Base-by-base conservation (phyloP, 192 early-diverging fungal species). In the Dispira simplex region DNA sequence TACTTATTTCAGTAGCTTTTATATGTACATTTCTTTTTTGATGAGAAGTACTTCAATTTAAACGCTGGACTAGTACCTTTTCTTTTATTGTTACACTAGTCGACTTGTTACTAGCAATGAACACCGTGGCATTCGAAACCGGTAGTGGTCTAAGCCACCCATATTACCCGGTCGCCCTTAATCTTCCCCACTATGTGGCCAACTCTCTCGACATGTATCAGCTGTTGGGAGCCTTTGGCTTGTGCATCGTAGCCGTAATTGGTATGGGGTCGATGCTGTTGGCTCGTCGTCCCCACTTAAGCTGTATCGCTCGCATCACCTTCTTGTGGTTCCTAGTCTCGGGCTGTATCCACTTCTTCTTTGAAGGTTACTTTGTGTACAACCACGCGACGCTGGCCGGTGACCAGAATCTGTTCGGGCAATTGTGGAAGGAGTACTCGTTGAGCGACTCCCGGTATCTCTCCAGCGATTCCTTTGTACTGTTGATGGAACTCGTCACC, bases 351-450 rank as follows among this genome's bases (percentile, higher is more conserved):
- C 94, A 97, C 71, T 66, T 81, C 14, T 74, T 86, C 46, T 76
- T 97, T 0, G 94, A 97, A 74, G 85, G 86, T 1, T 97, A 93
- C 73, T 94, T 87, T 75, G 77, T 85, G 27, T 79, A 72, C 56
- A 82, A 86, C 74, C 79, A 87, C 67, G 47, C 63, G 12, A 78
- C 77, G 2, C 75, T 97, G 55, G 84, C 85, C 0, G 83, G 80
- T 9, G 81, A 87, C 73, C 69, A 77, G 56, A 70, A 64, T 25
- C 63, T 90, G 8, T 51, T 92, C 45, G 88, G 79, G 9, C 81
- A 92, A 46, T 64, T 91, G 63, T 97, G 90, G 90, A 92, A 91
- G 77, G 92, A 97, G 73, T 97, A 97, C 74, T 69, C 90, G 0
- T 75, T 83, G 64, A 81, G 82, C 45, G 94, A 97, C 71, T 93